Conservation (phyloP, 176 grass and related monocot genomes). For the Carex littledalei region DNA sequence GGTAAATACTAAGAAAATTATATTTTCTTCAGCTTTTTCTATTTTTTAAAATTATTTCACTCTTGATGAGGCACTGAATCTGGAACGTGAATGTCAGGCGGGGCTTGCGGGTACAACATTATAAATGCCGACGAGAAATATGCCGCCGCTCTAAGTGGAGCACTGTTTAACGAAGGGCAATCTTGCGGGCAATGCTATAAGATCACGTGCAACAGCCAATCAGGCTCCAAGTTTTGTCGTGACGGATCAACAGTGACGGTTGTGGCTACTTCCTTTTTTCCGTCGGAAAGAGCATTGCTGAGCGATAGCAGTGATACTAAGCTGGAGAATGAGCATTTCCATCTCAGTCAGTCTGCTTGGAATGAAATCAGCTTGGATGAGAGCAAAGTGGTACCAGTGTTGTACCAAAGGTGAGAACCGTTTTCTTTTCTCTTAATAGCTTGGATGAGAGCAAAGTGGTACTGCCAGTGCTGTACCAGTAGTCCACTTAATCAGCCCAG, state of each 20-base stretch:
- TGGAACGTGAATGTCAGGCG: background rate
- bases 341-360: background rate
- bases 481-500: background rate
- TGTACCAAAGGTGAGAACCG: conserved; percentile 18
- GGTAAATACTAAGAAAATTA: background rate
- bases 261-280: conserved; percentile 13
- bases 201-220: background rate
- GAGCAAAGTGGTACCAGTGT: background rate
- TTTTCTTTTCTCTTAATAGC: background rate
- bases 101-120: conserved; percentile 15
- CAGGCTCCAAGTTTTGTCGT: background rate
- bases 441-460: background rate
- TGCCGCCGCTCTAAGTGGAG: background rate
- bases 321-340: conserved; percentile 12
- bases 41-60: background rate
- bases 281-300: background rate
- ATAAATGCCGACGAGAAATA: conserved; percentile 2
- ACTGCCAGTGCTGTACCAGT: conserved; percentile 10
- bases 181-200: conserved; percentile 14
- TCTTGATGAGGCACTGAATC: background rate
- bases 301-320: background rate
- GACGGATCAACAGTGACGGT: background rate
- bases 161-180: background rate
- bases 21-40: background rate
- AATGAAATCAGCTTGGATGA: background rate